Evolutionary conservation across 2,329 filamentous ascomycete species (phyloP), one percentile per base, ranked within the genome.

Genomic region (Calonectria naviculata): DNA sequence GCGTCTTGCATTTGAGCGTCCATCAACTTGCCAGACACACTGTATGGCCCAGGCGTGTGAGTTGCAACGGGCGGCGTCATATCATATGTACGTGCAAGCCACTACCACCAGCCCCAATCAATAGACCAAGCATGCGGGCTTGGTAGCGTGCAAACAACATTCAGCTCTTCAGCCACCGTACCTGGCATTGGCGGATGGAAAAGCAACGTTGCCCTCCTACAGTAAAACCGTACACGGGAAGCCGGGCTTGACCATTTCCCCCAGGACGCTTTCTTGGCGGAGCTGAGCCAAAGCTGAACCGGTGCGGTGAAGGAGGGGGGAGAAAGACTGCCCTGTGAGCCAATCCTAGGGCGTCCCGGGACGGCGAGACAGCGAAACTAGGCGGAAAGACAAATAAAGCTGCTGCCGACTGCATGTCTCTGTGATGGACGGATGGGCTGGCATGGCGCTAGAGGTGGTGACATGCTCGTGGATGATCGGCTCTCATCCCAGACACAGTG

Each of bases 191-290:
- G 66, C 38, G 46, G 56, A 58, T 54, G 65, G 71, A 61, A 74
- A 65, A 73, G 61, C 47, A 70, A 47, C 65, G 44, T 49, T 67
- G 73, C 46, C 52, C 69, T 70, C 68, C 31, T 65, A 65, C 70
- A 49, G 56, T 36, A 29, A 21, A n/a, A 58, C 52, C 52, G 38
- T 24, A 56, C 56, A 73, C 74, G 64, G 28, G 47, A 73, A 42
- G 63, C 44, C 26, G 62, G 58, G 52, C 66, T 63, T 61, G 71
- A 60, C 42, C 21, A 46, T 46, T 46, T 36, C 34, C 67, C 64
- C 58, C 63, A 60, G 68, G 71, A 36, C 42, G 42, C 31, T 28
- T 41, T 49, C n/a, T 52, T 54, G 26, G 64, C 64, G 46, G n/a
- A 49, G 28, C 52, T 67, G 65, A 49, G 65, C 31, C 42, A 4